Evolutionary conservation across 495 filamentous ascomycete species (phyloP).

Genomic region (Usnea hakonensis): DNA sequence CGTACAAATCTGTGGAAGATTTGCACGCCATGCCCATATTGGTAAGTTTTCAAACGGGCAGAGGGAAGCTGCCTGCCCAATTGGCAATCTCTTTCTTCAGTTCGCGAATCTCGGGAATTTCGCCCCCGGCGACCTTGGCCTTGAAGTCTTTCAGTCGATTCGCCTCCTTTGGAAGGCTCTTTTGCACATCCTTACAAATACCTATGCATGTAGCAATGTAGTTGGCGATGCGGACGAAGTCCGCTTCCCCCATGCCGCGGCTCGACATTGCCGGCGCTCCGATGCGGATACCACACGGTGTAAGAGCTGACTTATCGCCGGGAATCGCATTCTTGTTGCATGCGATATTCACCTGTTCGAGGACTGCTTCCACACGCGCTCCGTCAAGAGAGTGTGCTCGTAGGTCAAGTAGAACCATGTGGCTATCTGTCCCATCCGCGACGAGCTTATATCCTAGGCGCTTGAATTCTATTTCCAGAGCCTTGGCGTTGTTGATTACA

Average conservation of each 20-base stretch:
- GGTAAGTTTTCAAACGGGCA: constrained; percentile 57
- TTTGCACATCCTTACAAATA: constrained; percentile 79
- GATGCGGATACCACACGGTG: constrained; percentile 88
- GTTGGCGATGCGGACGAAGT: constrained; percentile 81
- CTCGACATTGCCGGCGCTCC: constrained; percentile 96
- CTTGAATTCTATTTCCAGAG: constrained; percentile 74
- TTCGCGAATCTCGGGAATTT: constrained; percentile 67
- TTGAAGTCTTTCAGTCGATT: constrained; percentile 99
- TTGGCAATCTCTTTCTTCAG: constrained; percentile 80
- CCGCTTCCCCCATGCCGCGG: constrained; percentile 84
- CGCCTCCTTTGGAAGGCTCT: constrained; percentile 79
- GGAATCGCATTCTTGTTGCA: constrained; percentile 99
- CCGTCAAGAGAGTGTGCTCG: constrained; percentile 75
- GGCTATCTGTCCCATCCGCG: constrained; percentile 91
- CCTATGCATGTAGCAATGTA: constrained; percentile 84
- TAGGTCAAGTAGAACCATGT: constrained; percentile 95
- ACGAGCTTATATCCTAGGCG: constrained; percentile 84
- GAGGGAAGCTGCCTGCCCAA: constrained; percentile 88
- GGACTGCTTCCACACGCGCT: constrained; percentile 90
- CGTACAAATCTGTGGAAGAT: constrained; percentile 26
- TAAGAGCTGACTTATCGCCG: constrained; percentile 95
- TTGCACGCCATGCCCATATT: constrained; percentile 7
- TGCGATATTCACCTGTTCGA: constrained; percentile 97
- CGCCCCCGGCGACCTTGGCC: constrained; percentile 72
- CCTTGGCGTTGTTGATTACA: constrained; percentile 88